Conservation (phyloP, 2,329 filamentous ascomycete genomes). For the Xylaria sp. region DNA sequence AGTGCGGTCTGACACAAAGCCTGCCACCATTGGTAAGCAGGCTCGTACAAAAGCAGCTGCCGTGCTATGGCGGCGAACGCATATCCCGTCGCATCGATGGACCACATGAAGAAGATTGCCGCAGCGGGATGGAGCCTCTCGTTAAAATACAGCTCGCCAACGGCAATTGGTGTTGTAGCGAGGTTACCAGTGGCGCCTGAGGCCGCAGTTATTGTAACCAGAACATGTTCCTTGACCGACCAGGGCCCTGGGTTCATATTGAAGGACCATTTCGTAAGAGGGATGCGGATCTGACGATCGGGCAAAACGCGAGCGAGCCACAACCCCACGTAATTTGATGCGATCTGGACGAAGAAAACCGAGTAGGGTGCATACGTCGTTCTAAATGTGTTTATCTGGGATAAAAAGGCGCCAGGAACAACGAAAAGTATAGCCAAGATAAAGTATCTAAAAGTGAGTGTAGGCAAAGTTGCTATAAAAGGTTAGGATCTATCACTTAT, state of each 20-base stretch:
- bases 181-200: conserved; percentile 63
- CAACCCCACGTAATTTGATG: conserved; percentile 63
- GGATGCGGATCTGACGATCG: conserved; percentile 57
- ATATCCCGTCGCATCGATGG: conserved; percentile 67
- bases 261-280: conserved; percentile 59
- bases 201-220: conserved; percentile 64
- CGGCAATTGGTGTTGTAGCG: conserved; percentile 61
- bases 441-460: conserved; percentile 69
- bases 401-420: conserved; percentile 66
- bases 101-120: conserved; percentile 69
- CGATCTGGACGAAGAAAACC: conserved; percentile 70
- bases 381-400: conserved; percentile 64
- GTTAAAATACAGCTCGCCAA: conserved; percentile 67
- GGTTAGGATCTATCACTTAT: conserved; percentile 10
- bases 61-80: conserved; percentile 67
- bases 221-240: conserved; percentile 67
- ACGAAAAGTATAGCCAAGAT: conserved; percentile 65
- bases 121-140: conserved; percentile 62
- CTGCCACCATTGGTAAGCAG: conserved; percentile 64
- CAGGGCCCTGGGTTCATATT: conserved; percentile 66
- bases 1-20: conserved; percentile 64
- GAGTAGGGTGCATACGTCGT: conserved; percentile 68
- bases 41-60: conserved; percentile 67
- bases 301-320: conserved; percentile 64
- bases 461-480: conserved; percentile 57